A percentile compares a stretch with the other conserved stretches of the same genome.
Evolutionary conservation across 1,284 basidiomycete species (phyloP).

Genomic region (Heliocybe sulcata): DNA sequence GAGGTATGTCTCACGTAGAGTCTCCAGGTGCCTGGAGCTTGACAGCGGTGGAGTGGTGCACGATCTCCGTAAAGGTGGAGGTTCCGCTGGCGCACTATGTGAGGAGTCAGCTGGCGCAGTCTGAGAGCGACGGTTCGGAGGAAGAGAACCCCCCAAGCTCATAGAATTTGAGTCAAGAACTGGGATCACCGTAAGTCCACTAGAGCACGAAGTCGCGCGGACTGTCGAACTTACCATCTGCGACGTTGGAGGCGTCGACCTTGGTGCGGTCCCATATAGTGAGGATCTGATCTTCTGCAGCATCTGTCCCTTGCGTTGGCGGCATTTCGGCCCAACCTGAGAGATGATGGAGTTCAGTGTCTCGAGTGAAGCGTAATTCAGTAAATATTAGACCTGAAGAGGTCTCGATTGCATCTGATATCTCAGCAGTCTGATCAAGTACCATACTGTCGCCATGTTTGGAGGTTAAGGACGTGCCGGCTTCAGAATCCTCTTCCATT

Average conservation of each 20-base stretch:
- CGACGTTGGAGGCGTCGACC: neutral
- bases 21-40: slow-evolving; percentile 22
- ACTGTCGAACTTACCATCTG: neutral
- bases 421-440: neutral
- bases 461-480: neutral
- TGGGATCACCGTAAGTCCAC: neutral
- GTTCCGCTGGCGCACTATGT: slow-evolving; percentile 9
- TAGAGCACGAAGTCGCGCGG: neutral
- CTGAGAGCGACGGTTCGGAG: neutral
- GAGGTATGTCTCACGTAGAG: slow-evolving; percentile 25
- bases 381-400: too few relatives aligned
- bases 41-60: slow-evolving; percentile 16
- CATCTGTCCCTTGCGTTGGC: neutral
- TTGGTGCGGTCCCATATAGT: neutral
- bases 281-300: neutral
- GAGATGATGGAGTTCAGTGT: neutral
- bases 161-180: neutral
- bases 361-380: too few relatives aligned
- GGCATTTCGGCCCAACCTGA: neutral
- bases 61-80: slow-evolving; percentile 15
- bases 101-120: slow-evolving; percentile 7
- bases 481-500: neutral
- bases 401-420: neutral
- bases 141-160: neutral
- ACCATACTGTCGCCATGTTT: neutral